These are phyloP conservation scores for Fusarium xyrophilum DNA, from an alignment of 2,329 filamentous ascomycete species.

Conservation along the genomic window DNA sequence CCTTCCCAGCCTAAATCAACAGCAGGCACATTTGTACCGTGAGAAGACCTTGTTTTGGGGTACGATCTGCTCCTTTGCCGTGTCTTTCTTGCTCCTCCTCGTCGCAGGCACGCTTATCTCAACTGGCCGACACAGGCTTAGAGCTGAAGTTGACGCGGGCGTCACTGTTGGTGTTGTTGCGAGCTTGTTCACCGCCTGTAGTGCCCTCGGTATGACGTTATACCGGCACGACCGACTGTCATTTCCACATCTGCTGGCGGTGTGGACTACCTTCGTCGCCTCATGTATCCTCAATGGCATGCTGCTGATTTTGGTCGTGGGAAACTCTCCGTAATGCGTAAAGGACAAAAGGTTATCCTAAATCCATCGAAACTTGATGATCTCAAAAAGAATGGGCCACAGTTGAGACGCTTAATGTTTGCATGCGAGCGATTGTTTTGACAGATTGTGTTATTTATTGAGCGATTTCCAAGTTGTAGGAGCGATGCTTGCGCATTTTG, in stretches of 20 bases:
- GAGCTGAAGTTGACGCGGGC: constrained; percentile 75
- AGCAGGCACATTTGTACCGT: constrained; percentile 57
- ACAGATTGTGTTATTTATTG: constrained; percentile 27
- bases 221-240: constrained; percentile 56
- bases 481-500: not conserved
- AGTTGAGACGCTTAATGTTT: not conserved
- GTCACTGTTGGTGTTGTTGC: constrained; percentile 73
- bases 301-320: constrained; percentile 52
- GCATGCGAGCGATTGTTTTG: constrained; percentile 4
- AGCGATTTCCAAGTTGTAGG: constrained; percentile 26
- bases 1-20: constrained; percentile 59
- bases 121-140: constrained; percentile 71
- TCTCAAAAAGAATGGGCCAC: constrained; percentile 4
- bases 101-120: constrained; percentile 70
- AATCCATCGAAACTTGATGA: not conserved
- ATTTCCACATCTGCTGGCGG: constrained; percentile 52
- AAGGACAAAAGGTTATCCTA: not conserved
- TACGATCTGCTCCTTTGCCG: constrained; percentile 61
- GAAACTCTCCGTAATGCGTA: constrained; percentile 45
- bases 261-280: constrained; percentile 48
- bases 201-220: constrained; percentile 65
- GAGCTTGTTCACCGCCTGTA: constrained; percentile 69
- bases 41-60: constrained; percentile 63
- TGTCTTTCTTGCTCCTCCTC: constrained; percentile 68
- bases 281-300: constrained; percentile 54